phyloP scores from a whole-genome alignment of 805 yeast genomes.

The Lipomyces oligophaga region DNA sequence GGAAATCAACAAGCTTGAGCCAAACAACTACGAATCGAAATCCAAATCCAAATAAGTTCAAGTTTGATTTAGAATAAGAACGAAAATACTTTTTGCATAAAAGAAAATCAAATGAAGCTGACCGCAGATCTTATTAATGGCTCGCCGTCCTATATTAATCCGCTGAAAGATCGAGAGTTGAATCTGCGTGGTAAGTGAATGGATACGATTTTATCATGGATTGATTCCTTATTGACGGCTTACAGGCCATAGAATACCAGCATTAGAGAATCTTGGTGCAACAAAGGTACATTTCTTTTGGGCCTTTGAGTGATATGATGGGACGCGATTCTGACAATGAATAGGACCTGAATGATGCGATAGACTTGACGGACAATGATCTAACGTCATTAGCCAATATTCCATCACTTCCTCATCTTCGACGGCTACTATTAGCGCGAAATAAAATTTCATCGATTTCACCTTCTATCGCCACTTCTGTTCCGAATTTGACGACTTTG shows the following conservation, averaged over 20 bases:
- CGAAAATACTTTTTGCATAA: not conserved
- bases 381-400: conserved; percentile 52
- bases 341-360: conserved; percentile 46
- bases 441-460: conserved; percentile 53
- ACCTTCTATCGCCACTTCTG: conserved; percentile 35
- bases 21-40: too few species aligned
- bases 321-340: not conserved
- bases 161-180: conserved; percentile 42
- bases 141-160: conserved; percentile 51
- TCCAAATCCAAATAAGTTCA: too few species aligned
- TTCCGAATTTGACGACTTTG: conserved; percentile 51
- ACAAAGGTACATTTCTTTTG: conserved; percentile 29
- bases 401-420: conserved; percentile 45
- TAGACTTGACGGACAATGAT: conserved; percentile 77
- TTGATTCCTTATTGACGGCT: not conserved
- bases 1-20: too few species aligned
- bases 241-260: conserved; percentile 39
- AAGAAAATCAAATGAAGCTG: conserved; percentile 47
- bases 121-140: conserved; percentile 49
- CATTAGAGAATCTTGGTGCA: conserved; percentile 45
- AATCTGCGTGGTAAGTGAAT: conserved; percentile 40
- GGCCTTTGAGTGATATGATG: not conserved
- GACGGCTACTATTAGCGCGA: conserved; percentile 57
- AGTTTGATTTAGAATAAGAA: too few species aligned
- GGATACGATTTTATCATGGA: conserved; percentile 24